Base-by-base conservation (phyloP, 2,329 filamentous ascomycete species). In the Pestalotiopsis sp. region DNA sequence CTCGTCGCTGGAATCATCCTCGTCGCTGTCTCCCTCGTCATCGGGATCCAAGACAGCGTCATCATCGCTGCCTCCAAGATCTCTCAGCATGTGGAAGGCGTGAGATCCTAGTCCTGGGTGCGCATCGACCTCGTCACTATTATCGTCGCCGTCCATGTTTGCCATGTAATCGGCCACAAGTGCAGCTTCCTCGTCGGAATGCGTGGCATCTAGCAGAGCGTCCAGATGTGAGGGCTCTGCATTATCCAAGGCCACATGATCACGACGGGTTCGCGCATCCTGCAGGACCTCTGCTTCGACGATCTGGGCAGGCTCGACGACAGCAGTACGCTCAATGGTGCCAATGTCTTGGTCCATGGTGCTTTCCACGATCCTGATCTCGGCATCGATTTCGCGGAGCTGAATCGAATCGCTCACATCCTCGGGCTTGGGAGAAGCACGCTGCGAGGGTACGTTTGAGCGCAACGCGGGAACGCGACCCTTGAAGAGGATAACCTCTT, bases 401-500 rank as follows among this genome's bases (percentile, higher is more conserved):
- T 67, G 24, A 38, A 71, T 67, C 5, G 71, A 66, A 48, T 72
- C 64, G 17, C 20, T 14, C 3, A 38, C 52, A 38, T 62, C 30
- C 44, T 11, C 56, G 59, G 22, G 56, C 14, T 17, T 68, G 52
- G 35, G 5, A 17, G 61, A 44, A 44, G 58, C n/a, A 58, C 61
- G 56, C 72, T 74, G 11, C 68, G 73, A 60, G 66, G 66, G 20
- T 11, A 24, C 59, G 2, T 17, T 48, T 39, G 55, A 24, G 66
- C 69, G 76, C 73, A 71, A 67, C 73, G 76, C 75, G 68, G 67
- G 70, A 66, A 80, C 79, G 66, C 89, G 83, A 52, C 89, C 89
- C 68, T 82, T 85, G 75, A 92, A 93, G 0, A 93, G 74, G 60
- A 94, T 89, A 4, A 93, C 82, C 71, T 97, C 93, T 61, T 92